Base-by-base conservation (phyloP, 148 eudicot species). In the Rhododendron griersonianum region DNA sequence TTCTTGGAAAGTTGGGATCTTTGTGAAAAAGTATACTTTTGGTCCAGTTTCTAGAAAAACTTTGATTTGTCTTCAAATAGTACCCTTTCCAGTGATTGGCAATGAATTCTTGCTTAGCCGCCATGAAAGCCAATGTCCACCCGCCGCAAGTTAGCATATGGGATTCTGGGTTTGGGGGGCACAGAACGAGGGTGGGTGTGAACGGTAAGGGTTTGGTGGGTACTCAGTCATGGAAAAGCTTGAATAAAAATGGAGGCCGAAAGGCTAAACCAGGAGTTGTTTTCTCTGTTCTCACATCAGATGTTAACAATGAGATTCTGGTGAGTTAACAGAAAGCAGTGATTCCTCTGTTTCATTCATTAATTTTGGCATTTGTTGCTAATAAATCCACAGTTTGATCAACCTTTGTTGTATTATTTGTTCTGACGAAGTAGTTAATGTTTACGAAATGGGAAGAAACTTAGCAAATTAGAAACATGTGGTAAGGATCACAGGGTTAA, bases 241-340 rank as follows among this genome's bases (percentile, higher is more conserved):
- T 88, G 74, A 75, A 35, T 25, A 53, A 30, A 79, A 80, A 78
- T 14, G 84, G 83, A 51, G 84, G 37, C 81, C 16, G 28, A 61
- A 87, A 61, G 83, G 78, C 47, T 86, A 90, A 87, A 78, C 84
- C 92, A 51, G 88, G 89, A 10, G 86, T 87, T 80, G 88, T 88
- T 35, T 86, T 75, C 67, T 89, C 90, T 90, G 81, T 90, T 88
- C 90, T 89, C n/a, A 88, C 92, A n/a, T 86, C 91, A 30, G 92
- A 92, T 85, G 86, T 90, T 85, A 83, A 90, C 55, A 88, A 80
- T 65, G 88, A 92, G 35, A 39, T 87, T 81, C 19, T 90, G 90
- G 93, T 92, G 87, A 77, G 89, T 80, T 14, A 28, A 76, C 28
- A 44, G 53, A 51, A 86, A 48, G 11, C 57, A 59, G 7, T 5